Percentiles rank a stretch among this genome's conserved stretches.
phyloP scores from a whole-genome alignment of 768 basidiomycete genomes.

The Podaxis sp. region DNA sequence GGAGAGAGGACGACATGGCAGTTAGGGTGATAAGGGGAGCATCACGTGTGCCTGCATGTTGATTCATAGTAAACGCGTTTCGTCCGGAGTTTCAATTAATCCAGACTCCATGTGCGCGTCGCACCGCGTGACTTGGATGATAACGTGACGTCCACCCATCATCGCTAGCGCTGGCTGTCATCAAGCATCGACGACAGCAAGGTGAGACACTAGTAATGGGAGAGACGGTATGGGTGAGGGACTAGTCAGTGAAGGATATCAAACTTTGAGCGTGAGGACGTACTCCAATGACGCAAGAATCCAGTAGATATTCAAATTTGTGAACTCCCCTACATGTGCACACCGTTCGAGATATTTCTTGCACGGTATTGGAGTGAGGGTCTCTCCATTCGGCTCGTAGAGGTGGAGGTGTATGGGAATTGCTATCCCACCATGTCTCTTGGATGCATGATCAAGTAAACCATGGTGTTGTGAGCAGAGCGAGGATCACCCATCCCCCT shows the following conservation, averaged over 20 bases:
- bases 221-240: background rate
- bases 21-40: slow-evolving; percentile 40
- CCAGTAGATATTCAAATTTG: no score
- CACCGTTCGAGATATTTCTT: no score
- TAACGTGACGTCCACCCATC: slow-evolving; percentile 5
- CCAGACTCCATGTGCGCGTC: slow-evolving; percentile 27
- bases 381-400: no score
- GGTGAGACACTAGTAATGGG: background rate
- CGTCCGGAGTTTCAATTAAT: slow-evolving; percentile 27
- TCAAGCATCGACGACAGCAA: background rate
- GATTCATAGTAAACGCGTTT: slow-evolving; percentile 38
- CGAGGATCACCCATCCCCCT: no score
- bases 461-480: no score
- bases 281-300: background rate
- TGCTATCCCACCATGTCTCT: no score
- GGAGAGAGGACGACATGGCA: slow-evolving; percentile 33
- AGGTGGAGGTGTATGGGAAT: no score
- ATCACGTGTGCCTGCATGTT: slow-evolving; percentile 38
- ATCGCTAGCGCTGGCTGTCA: background rate
- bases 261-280: background rate
- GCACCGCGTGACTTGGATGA: slow-evolving; percentile 28
- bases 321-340: no score
- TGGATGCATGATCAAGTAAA: no score
- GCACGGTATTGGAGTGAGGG: no score
- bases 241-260: background rate